A percentile compares a stretch with the other conserved stretches of the same genome.
Evolutionary conservation across 306 rosid genomes (phyloP).

Genomic region (Cucumis melo): DNA sequence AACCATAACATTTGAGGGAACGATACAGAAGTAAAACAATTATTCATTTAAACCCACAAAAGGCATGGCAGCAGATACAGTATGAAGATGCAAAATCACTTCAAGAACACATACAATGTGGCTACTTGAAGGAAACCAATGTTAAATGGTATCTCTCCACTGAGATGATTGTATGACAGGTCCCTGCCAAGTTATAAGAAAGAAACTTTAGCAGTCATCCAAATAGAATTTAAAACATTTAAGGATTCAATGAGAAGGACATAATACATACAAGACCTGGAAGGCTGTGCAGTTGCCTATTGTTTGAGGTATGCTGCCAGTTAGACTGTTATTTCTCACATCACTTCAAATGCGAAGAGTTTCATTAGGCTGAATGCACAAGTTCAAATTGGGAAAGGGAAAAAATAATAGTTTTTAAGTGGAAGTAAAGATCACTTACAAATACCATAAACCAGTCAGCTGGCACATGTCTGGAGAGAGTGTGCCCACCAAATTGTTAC

Average conservation of each 20-base stretch:
- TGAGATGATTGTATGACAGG: constrained; percentile 62
- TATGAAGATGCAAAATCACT: not conserved
- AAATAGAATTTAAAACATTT: not conserved
- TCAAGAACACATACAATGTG: constrained; percentile 44
- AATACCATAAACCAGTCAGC: constrained; percentile 89
- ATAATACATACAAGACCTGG: constrained; percentile 88
- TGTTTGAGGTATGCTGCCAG: constrained; percentile 73
- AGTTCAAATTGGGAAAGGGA: not conserved
- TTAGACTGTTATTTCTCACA: constrained; percentile 86
- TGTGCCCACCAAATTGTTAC: constrained; percentile 76
- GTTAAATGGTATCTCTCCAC: constrained; percentile 78
- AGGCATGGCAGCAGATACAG: too few species aligned
- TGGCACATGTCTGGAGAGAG: constrained; percentile 95
- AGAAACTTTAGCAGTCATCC: not conserved
- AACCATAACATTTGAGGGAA: not conserved
- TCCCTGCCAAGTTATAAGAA: constrained; percentile 32
- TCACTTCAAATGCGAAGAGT: constrained; percentile 40
- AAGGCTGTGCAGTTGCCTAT: constrained; percentile 90
- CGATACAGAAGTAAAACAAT: not conserved
- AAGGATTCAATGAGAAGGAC: constrained; percentile 11
- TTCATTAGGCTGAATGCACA: not conserved
- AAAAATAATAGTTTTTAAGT: not conserved
- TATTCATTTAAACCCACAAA: not conserved
- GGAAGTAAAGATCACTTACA: constrained; percentile 50
- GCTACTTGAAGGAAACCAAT: constrained; percentile 90